Percentiles rank a stretch among this genome's conserved stretches.
Conservation (phyloP, 2,329 filamentous ascomycete species). For the Diaporthe amygdali region DNA sequence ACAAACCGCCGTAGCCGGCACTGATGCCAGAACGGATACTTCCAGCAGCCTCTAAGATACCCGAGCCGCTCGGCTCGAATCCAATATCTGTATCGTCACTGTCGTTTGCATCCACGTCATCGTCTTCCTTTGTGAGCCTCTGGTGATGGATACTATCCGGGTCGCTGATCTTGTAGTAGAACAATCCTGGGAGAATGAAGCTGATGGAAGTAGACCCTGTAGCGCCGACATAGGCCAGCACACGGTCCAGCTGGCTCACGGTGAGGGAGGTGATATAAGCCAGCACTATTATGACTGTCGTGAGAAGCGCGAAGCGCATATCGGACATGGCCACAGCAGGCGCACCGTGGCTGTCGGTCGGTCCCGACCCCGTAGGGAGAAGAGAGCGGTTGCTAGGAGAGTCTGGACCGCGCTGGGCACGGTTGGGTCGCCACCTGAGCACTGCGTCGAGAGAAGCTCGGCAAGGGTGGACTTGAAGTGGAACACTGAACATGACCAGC, state of each 20-base stretch:
- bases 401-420: constrained; percentile 44
- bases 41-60: constrained; percentile 50
- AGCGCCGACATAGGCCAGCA: constrained; percentile 92
- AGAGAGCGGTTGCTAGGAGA: constrained; percentile 49
- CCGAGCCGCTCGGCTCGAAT: constrained; percentile 35
- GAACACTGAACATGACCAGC: constrained; percentile 95
- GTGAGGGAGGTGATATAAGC: constrained; percentile 91
- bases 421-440: constrained; percentile 83
- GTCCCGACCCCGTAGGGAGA: constrained; percentile 39
- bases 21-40: constrained; percentile 50
- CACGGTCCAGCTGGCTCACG: constrained; percentile 85
- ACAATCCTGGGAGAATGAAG: constrained; percentile 93
- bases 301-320: constrained; percentile 85
- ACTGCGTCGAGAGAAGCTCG: constrained; percentile 94
- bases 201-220: constrained; percentile 95
- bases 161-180: constrained; percentile 97
- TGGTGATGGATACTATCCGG: constrained; percentile 89
- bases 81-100: constrained; percentile 57
- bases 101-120: constrained; percentile 65
- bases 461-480: constrained; percentile 94
- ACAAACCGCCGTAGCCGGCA: constrained; percentile 39
- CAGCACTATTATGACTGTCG: constrained; percentile 81
- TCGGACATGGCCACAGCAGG: constrained; percentile 76
- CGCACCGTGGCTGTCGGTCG: constrained; percentile 55
- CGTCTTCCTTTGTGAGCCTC: constrained; percentile 86